Evolutionary conservation across 371 early-diverging fungal genomes (phyloP).

Genomic region (Apophysomyces variabilis): DNA sequence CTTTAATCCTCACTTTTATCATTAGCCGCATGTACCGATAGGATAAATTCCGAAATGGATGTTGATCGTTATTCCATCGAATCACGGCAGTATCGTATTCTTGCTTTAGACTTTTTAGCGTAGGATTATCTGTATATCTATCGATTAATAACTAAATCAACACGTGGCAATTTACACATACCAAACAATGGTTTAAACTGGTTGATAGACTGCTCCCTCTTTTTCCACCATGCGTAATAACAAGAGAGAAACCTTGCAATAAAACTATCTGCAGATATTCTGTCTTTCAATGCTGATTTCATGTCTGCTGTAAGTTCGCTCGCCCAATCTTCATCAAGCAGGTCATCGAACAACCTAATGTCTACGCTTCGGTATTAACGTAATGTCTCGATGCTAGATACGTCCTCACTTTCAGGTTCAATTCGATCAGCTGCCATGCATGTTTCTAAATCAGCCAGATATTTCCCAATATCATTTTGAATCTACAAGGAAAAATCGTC

Average conservation of each 20-base stretch:
- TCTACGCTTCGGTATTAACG: slow-evolving; percentile 4
- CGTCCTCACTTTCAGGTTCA: neutral
- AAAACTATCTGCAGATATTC: slow-evolving; percentile 5
- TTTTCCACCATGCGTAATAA: slow-evolving; percentile 18
- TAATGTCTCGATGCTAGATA: neutral
- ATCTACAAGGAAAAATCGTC: slow-evolving; percentile 11
- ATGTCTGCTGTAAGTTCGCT: neutral
- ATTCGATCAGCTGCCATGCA: neutral
- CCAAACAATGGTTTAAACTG: slow-evolving; percentile 15
- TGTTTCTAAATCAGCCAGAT: neutral
- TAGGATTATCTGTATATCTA: neutral
- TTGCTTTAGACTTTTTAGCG: neutral
- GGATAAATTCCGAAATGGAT: slow-evolving; percentile 7
- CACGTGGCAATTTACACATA: neutral
- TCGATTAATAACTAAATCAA: neutral
- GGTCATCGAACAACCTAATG: neutral
- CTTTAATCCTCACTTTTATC: slow-evolving; percentile 4
- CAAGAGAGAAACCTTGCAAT: neutral
- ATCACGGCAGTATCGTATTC: slow-evolving; percentile 19
- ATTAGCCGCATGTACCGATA: slow-evolving; percentile 14
- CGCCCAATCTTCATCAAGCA: slow-evolving; percentile 3
- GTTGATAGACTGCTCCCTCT: slow-evolving; percentile 11
- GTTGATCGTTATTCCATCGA: slow-evolving; percentile 16
- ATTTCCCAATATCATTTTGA: slow-evolving; percentile 5
- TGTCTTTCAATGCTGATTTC: slow-evolving; percentile 13